Conservation (phyloP, 129 eudicot genomes). For the Oenanthe sinensis region DNA sequence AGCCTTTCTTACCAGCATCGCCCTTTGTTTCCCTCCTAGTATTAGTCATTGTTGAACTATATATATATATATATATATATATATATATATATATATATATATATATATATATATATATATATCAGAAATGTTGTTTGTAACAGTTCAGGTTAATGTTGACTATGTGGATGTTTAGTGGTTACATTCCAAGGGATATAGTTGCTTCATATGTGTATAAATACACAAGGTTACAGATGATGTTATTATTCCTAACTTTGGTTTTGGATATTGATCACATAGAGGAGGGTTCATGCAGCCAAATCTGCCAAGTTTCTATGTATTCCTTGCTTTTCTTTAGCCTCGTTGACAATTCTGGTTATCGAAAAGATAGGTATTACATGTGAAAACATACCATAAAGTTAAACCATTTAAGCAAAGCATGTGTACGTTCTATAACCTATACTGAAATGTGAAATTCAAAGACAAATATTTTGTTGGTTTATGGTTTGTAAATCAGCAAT, state of each 20-base stretch:
- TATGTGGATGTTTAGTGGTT: neutral
- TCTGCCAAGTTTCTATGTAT: neutral
- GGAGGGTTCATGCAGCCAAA: constrained; percentile 1
- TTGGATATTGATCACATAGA: neutral
- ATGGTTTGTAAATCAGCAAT: too few species aligned
- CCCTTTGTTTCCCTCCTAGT: neutral
- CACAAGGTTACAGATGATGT: neutral
- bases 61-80: too few species aligned
- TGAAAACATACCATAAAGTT: neutral
- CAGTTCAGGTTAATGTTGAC: neutral
- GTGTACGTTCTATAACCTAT: neutral
- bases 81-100: too few species aligned
- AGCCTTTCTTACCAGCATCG: neutral
- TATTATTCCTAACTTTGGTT: constrained; percentile 14
- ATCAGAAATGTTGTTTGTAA: neutral
- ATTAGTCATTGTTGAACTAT: neutral
- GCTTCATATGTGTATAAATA: neutral
- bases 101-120: too few species aligned
- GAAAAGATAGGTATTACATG: neutral
- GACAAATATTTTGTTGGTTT: neutral
- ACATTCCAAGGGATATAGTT: too few species aligned
- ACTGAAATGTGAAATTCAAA: neutral
- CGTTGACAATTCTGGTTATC: neutral
- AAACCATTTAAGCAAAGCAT: neutral
- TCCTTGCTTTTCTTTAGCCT: neutral